Base-by-base conservation (phyloP, 129 eudicot species). In the Gnaphalium uliginosum region DNA sequence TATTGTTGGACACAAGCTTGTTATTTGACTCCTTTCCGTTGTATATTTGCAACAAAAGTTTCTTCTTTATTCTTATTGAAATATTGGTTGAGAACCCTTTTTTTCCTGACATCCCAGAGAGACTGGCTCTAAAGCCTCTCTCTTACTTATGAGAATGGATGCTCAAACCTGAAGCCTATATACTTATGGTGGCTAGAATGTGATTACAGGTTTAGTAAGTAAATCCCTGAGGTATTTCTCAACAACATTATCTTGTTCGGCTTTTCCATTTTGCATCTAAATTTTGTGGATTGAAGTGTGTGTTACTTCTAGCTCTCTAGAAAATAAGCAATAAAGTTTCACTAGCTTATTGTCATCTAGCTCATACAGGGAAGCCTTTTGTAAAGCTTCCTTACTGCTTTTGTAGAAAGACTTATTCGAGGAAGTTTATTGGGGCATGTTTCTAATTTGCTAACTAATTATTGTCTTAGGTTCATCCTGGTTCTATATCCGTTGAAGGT, bases 401-500 rank as follows among this genome's bases (percentile, higher is more conserved):
- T 56, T 56, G 37, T 57, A 66, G 26, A 25, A 66, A 51, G 56
- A 37, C 17, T 76, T 29, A 35, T 35, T n/a, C 22, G 50, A 53
- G 76, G 30, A 71, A 29, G 29, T 46, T 46, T 6, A 46, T 46
- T 46, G 18, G 53, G 53, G 53, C n/a, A 13, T 46, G 53, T 46
- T 46, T 46, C 53, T 46, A 46, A 46, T 46, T 46, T 14, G 57
- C 19, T 53, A 72, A n/a, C 10, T 62, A 54, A 61, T 67, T 13
- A 23, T 66, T 72, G 37, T 29, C 59, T 70, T 59, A 93, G 97
- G 96, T 93, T 81, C 97, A 93, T 76, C 98, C 98, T 53, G 87
- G 96, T 81, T 88, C 98, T 46, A 72, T 81, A 48, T 89, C 93
- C 48, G 84, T 94, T 76, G 97, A 84, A 78, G 97, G 98, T 22